Evolutionary conservation across 306 rosid species (phyloP).

Genomic region (Ammopiptanthus mongolicus): DNA sequence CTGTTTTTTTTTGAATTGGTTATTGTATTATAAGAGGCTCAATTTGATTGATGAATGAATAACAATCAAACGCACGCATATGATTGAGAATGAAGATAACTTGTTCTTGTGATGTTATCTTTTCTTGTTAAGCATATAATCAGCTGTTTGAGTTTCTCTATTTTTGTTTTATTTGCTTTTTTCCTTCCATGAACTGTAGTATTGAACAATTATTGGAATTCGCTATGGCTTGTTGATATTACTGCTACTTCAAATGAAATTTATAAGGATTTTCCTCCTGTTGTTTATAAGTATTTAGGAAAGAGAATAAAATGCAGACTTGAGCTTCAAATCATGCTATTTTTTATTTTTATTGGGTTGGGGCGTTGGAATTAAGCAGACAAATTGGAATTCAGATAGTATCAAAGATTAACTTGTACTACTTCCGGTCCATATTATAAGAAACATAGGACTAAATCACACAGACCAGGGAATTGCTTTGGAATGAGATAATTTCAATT

Average conservation of each 20-base stretch:
- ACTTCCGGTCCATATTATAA: too few relatives aligned
- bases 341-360: not conserved
- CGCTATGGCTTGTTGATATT: not conserved
- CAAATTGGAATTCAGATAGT: not conserved
- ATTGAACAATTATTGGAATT: not conserved
- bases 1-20: not conserved
- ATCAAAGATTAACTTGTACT: not conserved
- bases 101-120: not conserved
- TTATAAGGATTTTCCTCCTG: not conserved
- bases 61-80: not conserved
- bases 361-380: not conserved
- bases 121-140: not conserved
- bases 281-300: not conserved
- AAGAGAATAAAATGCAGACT: not conserved
- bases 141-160: conserved; percentile 1
- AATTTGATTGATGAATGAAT: not conserved
- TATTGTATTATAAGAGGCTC: not conserved
- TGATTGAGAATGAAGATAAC: not conserved
- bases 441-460: too few relatives aligned
- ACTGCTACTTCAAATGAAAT: not conserved
- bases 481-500: too few relatives aligned
- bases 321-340: not conserved
- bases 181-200: not conserved
- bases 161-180: not conserved
- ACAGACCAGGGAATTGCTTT: too few relatives aligned